Evolutionary conservation across 148 eudicot species (phyloP).

Genomic region (Persicaria tinctoria): DNA sequence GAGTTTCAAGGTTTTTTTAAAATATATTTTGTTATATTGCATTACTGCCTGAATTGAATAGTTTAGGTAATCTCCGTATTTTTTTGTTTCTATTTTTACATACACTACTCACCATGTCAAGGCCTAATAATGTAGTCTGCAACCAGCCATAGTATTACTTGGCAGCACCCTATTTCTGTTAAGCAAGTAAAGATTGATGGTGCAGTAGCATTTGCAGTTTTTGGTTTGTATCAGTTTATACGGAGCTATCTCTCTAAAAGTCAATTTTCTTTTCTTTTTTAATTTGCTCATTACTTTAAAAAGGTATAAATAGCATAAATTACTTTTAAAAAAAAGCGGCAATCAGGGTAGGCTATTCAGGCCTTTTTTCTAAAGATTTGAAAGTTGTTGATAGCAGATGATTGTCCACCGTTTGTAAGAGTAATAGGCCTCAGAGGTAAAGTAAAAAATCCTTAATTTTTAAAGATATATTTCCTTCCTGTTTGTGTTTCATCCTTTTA

Average conservation of each 20-base stretch:
- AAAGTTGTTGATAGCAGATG: no score
- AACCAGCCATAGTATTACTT: constrained; percentile 74
- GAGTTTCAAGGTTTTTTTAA: background rate
- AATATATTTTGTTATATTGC: background rate
- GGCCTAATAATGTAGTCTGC: constrained; percentile 38
- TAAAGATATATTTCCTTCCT: no score
- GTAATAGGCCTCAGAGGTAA: no score
- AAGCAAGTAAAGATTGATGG: constrained; percentile 66
- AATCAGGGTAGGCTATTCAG: no score
- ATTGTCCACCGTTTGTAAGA: no score
- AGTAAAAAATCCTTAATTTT: no score
- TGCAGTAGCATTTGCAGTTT: constrained; percentile 74
- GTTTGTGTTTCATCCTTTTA: no score
- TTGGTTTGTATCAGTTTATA: constrained; percentile 38
- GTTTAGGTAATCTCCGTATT: background rate
- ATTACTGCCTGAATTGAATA: background rate
- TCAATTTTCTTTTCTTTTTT: background rate
- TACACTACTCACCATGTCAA: background rate
- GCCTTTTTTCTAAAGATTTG: no score
- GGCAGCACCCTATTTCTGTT: constrained; percentile 59
- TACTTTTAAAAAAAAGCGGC: no score
- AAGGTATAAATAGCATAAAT: no score
- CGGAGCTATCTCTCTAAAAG: background rate
- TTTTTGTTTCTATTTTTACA: background rate
- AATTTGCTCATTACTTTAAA: background rate